A percentile compares a stretch with the other conserved stretches of the same genome.
phyloP scores from a whole-genome alignment of 1,284 basidiomycete species.

The Sporisorium reilianum region DNA sequence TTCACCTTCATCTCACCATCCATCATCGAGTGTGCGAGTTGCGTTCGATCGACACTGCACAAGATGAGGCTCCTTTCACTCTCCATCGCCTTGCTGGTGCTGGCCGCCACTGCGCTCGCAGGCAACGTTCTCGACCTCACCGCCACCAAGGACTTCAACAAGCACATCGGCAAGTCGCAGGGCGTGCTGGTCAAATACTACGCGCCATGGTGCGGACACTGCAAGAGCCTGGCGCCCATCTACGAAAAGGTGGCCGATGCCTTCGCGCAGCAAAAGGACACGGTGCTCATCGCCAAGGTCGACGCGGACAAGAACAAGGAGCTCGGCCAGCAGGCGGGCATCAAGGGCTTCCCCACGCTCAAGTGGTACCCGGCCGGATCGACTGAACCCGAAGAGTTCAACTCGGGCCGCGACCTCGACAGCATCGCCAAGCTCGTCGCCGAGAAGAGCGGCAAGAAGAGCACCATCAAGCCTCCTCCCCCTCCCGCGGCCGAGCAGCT shows the following conservation, averaged over 20 bases:
- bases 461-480: conserved; percentile 84
- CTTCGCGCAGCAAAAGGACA: conserved; percentile 78
- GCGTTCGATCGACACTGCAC: too few relatives aligned
- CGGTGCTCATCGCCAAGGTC: conserved; percentile 89
- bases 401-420: conserved; percentile 84
- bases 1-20: not conserved
- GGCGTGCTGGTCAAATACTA: conserved; percentile 65
- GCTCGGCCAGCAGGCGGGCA: conserved; percentile 76
- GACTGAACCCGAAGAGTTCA: conserved; percentile 77
- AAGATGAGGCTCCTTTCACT: conserved; percentile 42
- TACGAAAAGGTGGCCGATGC: conserved; percentile 91
- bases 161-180: conserved; percentile 54
- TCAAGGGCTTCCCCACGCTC: conserved; percentile 88
- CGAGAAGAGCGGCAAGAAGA: conserved; percentile 81
- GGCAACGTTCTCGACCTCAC: conserved; percentile 65
- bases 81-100: conserved; percentile 29
- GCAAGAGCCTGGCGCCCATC: conserved; percentile 82
- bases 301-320: conserved; percentile 89
- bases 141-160: conserved; percentile 58
- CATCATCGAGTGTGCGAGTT: conserved; percentile 10
- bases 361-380: conserved; percentile 84
- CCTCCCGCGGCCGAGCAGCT: conserved; percentile 80
- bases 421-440: conserved; percentile 80
- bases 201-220: conserved; percentile 69
- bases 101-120: conserved; percentile 41